Percentiles rank a stretch among this genome's conserved stretches.
phyloP scores from a whole-genome alignment of 208 protist species.

The Herpetomonas tarakana region DNA sequence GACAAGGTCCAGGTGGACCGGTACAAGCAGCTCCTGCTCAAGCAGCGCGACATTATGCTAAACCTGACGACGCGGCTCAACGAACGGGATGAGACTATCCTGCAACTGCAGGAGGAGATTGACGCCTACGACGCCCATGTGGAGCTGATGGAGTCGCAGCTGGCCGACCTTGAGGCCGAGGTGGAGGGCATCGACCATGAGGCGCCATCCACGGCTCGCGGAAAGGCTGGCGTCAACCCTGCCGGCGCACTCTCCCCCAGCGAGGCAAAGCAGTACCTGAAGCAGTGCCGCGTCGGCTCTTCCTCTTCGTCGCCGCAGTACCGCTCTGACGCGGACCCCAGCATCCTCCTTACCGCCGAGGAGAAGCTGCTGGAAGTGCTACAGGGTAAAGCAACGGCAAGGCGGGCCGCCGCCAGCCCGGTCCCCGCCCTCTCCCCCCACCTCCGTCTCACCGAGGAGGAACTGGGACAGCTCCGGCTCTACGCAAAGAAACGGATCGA shows the following conservation, averaged over 20 bases:
- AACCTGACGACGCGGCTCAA: constrained; percentile 90
- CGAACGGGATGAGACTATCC: constrained; percentile 92
- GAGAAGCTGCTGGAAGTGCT: constrained; percentile 69
- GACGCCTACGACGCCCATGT: constrained; percentile 84
- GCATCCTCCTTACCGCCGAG: constrained; percentile 37
- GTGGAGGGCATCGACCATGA: constrained; percentile 2
- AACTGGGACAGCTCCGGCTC: constrained; percentile 1
- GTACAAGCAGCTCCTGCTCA: constrained; percentile 96
- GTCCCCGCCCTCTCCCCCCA: constrained; percentile 1
- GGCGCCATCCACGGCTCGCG: not conserved
- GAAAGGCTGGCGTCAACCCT: not conserved
- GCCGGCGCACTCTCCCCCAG: not conserved
- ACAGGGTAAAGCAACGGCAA: constrained; percentile 9
- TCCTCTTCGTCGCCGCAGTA: constrained; percentile 16
- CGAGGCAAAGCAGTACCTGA: constrained; percentile 46
- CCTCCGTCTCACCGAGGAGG: not conserved
- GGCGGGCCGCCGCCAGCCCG: not conserved
- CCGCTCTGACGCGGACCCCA: constrained; percentile 33
- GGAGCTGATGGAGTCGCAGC: constrained; percentile 59
- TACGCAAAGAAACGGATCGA: not conserved
- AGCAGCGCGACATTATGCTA: constrained; percentile 97
- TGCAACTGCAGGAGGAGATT: constrained; percentile 84
- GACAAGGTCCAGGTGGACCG: constrained; percentile 92
- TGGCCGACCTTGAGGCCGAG: constrained; percentile 25
- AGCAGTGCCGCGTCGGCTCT: constrained; percentile 15